Conservation (phyloP, 2,329 filamentous ascomycete species). For the Epichloe scottii region DNA sequence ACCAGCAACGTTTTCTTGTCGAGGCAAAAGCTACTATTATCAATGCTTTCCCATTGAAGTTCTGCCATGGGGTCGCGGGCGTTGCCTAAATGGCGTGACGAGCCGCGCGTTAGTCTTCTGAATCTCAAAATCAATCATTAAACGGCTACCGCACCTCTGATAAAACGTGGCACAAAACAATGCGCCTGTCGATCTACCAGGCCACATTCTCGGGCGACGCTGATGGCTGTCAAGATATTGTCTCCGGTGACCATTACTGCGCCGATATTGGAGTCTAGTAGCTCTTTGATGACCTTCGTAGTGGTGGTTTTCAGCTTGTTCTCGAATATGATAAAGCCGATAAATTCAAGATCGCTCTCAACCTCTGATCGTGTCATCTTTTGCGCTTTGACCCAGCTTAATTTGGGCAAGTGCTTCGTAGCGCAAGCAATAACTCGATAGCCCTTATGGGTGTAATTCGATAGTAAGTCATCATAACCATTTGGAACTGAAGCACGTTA, state of each 20-base stretch:
- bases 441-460: constrained; percentile 87
- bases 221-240: constrained; percentile 94
- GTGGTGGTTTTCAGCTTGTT: constrained; percentile 94
- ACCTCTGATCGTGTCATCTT: constrained; percentile 83
- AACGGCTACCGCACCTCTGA: constrained; percentile 43
- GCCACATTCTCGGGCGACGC: constrained; percentile 81
- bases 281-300: constrained; percentile 65
- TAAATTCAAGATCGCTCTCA: constrained; percentile 72
- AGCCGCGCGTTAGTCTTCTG: neutral
- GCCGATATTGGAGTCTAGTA: constrained; percentile 71
- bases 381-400: constrained; percentile 89
- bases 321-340: constrained; percentile 96
- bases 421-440: constrained; percentile 95
- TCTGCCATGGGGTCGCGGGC: constrained; percentile 59
- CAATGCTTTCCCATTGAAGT: constrained; percentile 88
- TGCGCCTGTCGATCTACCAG: constrained; percentile 70
- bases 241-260: constrained; percentile 96
- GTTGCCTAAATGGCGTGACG: constrained; percentile 37
- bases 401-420: constrained; percentile 71
- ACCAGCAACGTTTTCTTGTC: constrained; percentile 67
- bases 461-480: constrained; percentile 82
- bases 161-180: constrained; percentile 86
- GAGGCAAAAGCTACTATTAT: constrained; percentile 65
- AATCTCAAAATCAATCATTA: neutral
- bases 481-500: constrained; percentile 46